phyloP scores from a whole-genome alignment of 1,284 basidiomycete species.

The Apiotrichum akiyoshidainum region DNA sequence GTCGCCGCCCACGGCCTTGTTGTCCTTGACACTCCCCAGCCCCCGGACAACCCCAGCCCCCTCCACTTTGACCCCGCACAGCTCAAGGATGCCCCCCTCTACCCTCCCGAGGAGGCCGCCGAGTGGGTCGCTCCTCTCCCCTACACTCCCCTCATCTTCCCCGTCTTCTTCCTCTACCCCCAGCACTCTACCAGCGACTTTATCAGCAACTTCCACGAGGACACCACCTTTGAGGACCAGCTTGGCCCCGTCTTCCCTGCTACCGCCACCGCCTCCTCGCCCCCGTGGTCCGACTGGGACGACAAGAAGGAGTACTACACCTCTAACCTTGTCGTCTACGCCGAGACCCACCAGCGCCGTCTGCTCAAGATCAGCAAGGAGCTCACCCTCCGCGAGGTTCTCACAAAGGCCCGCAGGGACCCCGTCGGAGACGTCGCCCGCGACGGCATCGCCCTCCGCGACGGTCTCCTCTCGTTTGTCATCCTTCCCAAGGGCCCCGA shows the following conservation, averaged over 20 bases:
- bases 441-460: constrained; percentile 81
- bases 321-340: constrained; percentile 72
- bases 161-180: constrained; percentile 90
- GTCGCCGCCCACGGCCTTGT: constrained; percentile 40
- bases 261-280: constrained; percentile 15
- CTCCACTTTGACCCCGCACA: constrained; percentile 54
- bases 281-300: constrained; percentile 72
- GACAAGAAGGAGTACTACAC: constrained; percentile 66
- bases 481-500: constrained; percentile 78
- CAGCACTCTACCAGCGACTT: constrained; percentile 83
- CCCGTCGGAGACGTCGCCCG: constrained; percentile 56
- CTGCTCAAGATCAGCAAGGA: constrained; percentile 86
- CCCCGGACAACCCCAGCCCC: constrained; percentile 59
- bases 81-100: constrained; percentile 29
- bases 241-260: constrained; percentile 75
- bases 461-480: constrained; percentile 80
- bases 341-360: constrained; percentile 69
- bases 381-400: constrained; percentile 75
- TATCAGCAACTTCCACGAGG: constrained; percentile 79
- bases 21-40: constrained; percentile 43
- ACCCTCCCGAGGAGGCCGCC: constrained; percentile 43
- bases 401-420: constrained; percentile 56
- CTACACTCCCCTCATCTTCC: constrained; percentile 69
- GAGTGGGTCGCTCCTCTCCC: constrained; percentile 59
- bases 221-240: constrained; percentile 75